phyloP scores from a whole-genome alignment of 108 stramenopile species.

The Fragilariopsis cylindrus region DNA sequence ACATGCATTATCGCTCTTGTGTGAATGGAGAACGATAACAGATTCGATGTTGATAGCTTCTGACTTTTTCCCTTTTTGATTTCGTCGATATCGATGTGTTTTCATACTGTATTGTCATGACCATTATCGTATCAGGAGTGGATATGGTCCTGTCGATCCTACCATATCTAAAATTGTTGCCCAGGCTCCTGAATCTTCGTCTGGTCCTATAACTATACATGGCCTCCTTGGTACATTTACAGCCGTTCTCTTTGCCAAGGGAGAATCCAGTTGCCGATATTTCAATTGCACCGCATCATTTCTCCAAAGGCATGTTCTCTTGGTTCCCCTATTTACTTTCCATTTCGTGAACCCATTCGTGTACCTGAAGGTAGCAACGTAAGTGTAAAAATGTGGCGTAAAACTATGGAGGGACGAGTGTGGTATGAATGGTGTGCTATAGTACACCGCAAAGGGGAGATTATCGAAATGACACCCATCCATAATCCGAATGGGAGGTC shows the following conservation, averaged over 20 bases:
- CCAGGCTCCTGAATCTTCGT: conserved; percentile 18
- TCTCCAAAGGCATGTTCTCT: conserved; percentile 94
- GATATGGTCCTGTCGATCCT: conserved; percentile 67
- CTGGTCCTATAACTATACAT: conserved; percentile 63
- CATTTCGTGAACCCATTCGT: conserved; percentile 79
- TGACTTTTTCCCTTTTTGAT: no score
- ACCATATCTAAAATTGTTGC: conserved; percentile 36
- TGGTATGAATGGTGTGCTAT: conserved; percentile 99
- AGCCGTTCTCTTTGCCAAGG: conserved; percentile 70
- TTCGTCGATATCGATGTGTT: no score
- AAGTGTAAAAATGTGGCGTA: conserved; percentile 85
- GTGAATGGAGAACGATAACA: conserved; percentile 22
- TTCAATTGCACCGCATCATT: conserved; percentile 88
- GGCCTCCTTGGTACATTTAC: conserved; percentile 96
- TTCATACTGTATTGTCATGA: no score
- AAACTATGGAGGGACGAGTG: conserved; percentile 61
- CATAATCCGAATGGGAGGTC: conserved; percentile 93
- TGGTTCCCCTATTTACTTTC: conserved; percentile 98
- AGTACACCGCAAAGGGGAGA: conserved; percentile 52
- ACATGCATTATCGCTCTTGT: no score
- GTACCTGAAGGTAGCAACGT: conserved; percentile 67
- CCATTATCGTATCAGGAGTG: conserved; percentile 33
- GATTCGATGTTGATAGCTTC: conserved; percentile 35
- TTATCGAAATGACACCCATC: conserved; percentile 48
- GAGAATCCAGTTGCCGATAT: conserved; percentile 48